Base-by-base conservation (phyloP, 116 monocot species). In the Cymodocea nodosa region DNA sequence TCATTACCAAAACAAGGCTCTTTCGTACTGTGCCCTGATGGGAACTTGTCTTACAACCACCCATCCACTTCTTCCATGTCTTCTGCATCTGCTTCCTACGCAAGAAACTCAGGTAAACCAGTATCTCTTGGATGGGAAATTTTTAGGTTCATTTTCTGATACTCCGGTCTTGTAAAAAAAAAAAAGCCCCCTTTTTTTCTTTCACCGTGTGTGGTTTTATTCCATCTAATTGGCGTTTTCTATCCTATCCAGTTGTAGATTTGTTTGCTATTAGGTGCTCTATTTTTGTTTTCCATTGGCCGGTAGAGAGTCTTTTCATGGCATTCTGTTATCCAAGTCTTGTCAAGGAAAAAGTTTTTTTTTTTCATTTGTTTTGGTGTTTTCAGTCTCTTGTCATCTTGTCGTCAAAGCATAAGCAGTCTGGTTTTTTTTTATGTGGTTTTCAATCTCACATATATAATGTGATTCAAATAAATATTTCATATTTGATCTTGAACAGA, bases 1-100 rank as follows among this genome's bases (percentile, higher is more conserved):
- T 89, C 93, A 9, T 83, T 84, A 5, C 52, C 78, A 0, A 78
- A 56, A 59, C 57, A 76, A 16, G 76, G 77, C 62, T 23, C 79
- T 51, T 62, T 74, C 59, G 52, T 60, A 52, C 52, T 71, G 18
- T 35, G 57, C 70, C 63, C 52, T 63, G 77, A 77, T 72, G 75
- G 70, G n/a, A 34, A 24, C 22, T 76, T 76, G 53, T 58, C 74
- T 60, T 76, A 68, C 53, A 72, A 81, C 68, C 58, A 70, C 52
- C 68, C 73, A 34, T 65, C 75, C 8, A 34, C 73, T 35, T 54
- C 81, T 15, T 65, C 76, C 15, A n/a, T 71, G 0, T 15, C 77
- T 24, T 30, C 72, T 17, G 30, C 48, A 51, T 19, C 62, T 25
- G 22, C 52, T 35, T n/a, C 58, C 36, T 80, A 63, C 65, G 44